phyloP scores from a whole-genome alignment of 805 yeast genomes.

The Ogataea neopini region DNA sequence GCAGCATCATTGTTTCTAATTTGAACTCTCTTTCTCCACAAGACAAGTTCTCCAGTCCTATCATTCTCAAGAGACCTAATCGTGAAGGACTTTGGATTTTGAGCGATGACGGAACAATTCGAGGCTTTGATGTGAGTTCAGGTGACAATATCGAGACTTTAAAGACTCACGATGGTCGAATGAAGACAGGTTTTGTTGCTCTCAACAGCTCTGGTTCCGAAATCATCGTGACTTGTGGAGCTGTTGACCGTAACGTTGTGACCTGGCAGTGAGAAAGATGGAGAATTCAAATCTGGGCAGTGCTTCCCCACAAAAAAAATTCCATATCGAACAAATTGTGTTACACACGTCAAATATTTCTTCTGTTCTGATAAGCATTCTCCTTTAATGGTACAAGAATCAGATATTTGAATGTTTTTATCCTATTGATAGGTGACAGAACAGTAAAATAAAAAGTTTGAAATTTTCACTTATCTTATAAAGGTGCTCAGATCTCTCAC shows the following conservation, averaged over 20 bases:
- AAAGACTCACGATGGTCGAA: conserved; percentile 45
- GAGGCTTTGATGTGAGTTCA: conserved; percentile 56
- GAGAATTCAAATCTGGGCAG: conserved; percentile 1
- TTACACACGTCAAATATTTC: not conserved
- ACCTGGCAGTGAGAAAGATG: conserved; percentile 33
- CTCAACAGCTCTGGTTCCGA: conserved; percentile 34
- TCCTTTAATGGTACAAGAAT: conserved; percentile 3
- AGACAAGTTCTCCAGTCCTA: conserved; percentile 60
- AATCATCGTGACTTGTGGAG: conserved; percentile 50
- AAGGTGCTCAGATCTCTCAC: not conserved
- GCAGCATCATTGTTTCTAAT: conserved; percentile 44
- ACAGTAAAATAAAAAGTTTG: conserved; percentile 3
- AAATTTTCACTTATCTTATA: not conserved
- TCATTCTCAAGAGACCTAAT: conserved; percentile 34
- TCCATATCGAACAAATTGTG: conserved; percentile 1
- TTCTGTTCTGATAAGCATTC: conserved; percentile 6
- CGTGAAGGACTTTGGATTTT: conserved; percentile 60
- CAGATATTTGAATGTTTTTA: not conserved
- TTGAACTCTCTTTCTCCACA: conserved; percentile 60
- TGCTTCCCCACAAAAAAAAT: conserved; percentile 1
- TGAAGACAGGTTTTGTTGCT: conserved; percentile 44
- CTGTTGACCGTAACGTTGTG: conserved; percentile 41
- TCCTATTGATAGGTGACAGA: not conserved
- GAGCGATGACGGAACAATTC: conserved; percentile 66
- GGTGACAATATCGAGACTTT: conserved; percentile 38